Conservation (phyloP, 352 stramenopile genomes). For the Pythium rhizo-oryzae region DNA sequence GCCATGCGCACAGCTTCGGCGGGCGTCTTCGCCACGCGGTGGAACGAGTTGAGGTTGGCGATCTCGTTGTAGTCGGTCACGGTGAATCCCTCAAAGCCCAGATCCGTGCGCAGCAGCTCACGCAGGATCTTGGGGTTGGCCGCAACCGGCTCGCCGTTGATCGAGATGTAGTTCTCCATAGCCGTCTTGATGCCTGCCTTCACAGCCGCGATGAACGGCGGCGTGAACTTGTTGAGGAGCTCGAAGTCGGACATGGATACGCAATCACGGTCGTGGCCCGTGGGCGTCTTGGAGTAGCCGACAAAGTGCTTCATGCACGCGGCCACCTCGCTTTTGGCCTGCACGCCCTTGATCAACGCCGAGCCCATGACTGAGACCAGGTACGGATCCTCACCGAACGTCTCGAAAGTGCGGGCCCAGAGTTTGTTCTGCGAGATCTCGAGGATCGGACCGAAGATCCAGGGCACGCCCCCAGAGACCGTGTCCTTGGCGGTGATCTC, state of each 20-base stretch:
- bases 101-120: constrained; percentile 46
- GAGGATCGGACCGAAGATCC: constrained; percentile 81
- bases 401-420: constrained; percentile 82
- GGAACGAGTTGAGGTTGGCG: constrained; percentile 61
- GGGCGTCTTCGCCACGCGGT: constrained; percentile 44
- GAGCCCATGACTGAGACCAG: constrained; percentile 56
- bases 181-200: constrained; percentile 81
- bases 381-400: constrained; percentile 82
- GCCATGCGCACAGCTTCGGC: constrained; percentile 46
- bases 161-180: constrained; percentile 95
- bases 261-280: constrained; percentile 78
- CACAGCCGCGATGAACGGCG: constrained; percentile 83
- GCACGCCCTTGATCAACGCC: constrained; percentile 49
- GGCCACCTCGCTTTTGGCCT: constrained; percentile 24
- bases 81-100: constrained; percentile 73
- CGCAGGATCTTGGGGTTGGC: constrained; percentile 67
- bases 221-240: constrained; percentile 85
- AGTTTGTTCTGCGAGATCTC: constrained; percentile 59
- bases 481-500: constrained; percentile 64
- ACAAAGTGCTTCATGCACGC: constrained; percentile 92
- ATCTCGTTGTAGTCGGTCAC: constrained; percentile 88
- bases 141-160: constrained; percentile 92
- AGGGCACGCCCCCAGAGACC: constrained; percentile 60
- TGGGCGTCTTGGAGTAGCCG: constrained; percentile 84
- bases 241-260: constrained; percentile 81